phyloP scores from a whole-genome alignment of 1,284 basidiomycete genomes.

The Malassezia restricta region DNA sequence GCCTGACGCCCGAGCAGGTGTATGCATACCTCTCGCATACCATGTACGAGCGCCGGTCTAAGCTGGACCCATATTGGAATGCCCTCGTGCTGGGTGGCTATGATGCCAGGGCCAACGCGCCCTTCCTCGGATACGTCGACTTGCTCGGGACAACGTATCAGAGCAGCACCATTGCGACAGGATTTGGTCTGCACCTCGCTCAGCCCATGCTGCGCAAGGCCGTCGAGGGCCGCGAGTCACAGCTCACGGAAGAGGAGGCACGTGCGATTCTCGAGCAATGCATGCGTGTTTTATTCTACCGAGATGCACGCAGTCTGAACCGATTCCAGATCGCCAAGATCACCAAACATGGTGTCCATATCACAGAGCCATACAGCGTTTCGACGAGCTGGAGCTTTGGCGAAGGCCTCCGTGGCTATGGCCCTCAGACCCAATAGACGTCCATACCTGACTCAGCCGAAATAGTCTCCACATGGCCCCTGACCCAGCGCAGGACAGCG shows the following conservation, averaged over 20 bases:
- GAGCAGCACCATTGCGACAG: constrained; percentile 86
- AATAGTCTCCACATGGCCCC: too few species aligned
- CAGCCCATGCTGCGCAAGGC: constrained; percentile 81
- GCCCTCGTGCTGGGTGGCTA: constrained; percentile 68
- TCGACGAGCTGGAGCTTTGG: constrained; percentile 84
- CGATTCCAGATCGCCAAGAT: constrained; percentile 94
- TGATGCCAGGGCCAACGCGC: constrained; percentile 23
- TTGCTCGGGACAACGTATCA: constrained; percentile 92
- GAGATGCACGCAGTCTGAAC: constrained; percentile 88
- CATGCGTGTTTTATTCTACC: constrained; percentile 77
- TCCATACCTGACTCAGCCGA: background rate
- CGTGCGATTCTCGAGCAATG: constrained; percentile 67
- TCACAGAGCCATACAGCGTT: constrained; percentile 66
- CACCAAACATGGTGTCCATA: constrained; percentile 62
- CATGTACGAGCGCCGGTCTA: constrained; percentile 77
- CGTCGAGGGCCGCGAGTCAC: constrained; percentile 66
- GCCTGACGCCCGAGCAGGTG: constrained; percentile 74
- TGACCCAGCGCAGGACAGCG: too few species aligned
- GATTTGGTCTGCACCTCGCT: constrained; percentile 88
- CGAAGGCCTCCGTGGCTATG: constrained; percentile 66
- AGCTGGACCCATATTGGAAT: constrained; percentile 94
- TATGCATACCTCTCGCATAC: constrained; percentile 83
- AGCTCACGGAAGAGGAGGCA: constrained; percentile 68
- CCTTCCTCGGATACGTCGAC: constrained; percentile 73
- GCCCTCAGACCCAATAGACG: constrained; percentile 41